Evolutionary conservation across 2,329 filamentous ascomycete genomes (phyloP).

Genomic region (Ambrosiella beaveri): DNA sequence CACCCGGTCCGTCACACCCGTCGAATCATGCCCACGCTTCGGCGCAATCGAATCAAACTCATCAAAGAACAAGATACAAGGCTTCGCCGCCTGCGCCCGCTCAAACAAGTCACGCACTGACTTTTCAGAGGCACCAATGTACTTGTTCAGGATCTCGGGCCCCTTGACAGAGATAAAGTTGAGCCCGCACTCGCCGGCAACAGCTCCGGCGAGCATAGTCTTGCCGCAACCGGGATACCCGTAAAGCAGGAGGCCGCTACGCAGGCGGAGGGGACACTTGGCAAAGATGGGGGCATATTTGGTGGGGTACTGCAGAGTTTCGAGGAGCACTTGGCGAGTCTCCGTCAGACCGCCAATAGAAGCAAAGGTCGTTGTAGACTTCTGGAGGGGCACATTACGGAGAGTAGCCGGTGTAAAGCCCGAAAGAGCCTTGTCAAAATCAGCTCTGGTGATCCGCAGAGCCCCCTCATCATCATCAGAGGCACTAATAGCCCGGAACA

Average conservation of each 20-base stretch:
- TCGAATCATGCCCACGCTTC: constrained; percentile 91
- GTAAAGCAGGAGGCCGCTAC: constrained; percentile 82
- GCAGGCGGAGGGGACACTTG: constrained; percentile 82
- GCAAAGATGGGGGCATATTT: constrained; percentile 97
- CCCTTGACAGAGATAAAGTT: constrained; percentile 99
- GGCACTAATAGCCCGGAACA: constrained; percentile 62
- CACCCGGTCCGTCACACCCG: constrained; percentile 94
- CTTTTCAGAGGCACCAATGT: constrained; percentile 95
- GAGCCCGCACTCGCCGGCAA: constrained; percentile 92
- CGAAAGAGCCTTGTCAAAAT: constrained; percentile 72
- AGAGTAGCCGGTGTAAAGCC: constrained; percentile 92
- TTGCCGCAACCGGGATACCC: constrained; percentile 95
- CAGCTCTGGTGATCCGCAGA: constrained; percentile 49
- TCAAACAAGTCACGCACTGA: constrained; percentile 90
- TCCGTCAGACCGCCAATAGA: constrained; percentile 77
- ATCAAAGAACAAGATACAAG: constrained; percentile 94
- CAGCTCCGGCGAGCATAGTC: constrained; percentile 82
- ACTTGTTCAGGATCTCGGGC: constrained; percentile 96
- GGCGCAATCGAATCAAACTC: constrained; percentile 97
- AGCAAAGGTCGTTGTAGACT: constrained; percentile 79
- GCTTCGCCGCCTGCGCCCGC: constrained; percentile 72
- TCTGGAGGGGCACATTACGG: constrained; percentile 84
- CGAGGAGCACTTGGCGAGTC: constrained; percentile 78
- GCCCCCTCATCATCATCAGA: constrained; percentile 27
- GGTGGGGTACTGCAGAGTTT: constrained; percentile 91